These are phyloP conservation scores for Centrapalus pauciflorus DNA, from an alignment of 129 eudicot genomes.

Conservation along the genomic window DNA sequence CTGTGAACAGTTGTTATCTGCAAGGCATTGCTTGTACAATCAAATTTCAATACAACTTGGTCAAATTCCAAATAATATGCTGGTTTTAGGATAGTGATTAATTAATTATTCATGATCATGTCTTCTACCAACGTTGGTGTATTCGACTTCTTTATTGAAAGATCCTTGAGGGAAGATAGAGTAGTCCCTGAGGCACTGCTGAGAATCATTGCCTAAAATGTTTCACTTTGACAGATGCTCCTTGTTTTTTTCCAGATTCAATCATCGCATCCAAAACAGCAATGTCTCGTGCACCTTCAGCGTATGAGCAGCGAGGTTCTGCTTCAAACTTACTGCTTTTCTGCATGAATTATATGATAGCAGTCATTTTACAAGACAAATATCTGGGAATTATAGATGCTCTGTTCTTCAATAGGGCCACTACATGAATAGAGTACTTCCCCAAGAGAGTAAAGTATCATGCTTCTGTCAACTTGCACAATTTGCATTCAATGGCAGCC, in stretches of 20 bases:
- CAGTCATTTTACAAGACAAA: no score
- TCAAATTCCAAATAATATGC: neutral
- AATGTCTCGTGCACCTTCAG: constrained; percentile 77
- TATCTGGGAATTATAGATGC: no score
- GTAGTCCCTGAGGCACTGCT: neutral
- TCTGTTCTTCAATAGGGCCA: no score
- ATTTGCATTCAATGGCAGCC: no score
- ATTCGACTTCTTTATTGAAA: neutral
- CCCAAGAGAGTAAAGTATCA: no score
- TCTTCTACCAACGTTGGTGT: neutral
- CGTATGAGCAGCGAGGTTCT: constrained; percentile 53
- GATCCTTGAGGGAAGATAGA: no score
- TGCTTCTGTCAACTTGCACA: no score
- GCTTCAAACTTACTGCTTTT: constrained; percentile 29
- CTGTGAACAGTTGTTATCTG: constrained; percentile 19
- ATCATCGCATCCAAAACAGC: constrained; percentile 80
- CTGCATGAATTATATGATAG: constrained; percentile 40
- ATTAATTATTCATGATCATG: neutral
- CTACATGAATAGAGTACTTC: no score
- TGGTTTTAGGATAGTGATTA: neutral
- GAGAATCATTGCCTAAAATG: constrained; percentile 24
- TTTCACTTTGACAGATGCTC: constrained; percentile 51
- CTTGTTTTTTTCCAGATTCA: constrained; percentile 70
- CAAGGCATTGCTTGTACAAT: constrained; percentile 4
- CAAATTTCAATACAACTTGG: neutral